phyloP scores from a whole-genome alignment of 2,329 filamentous ascomycete species.

The Botrytis hyacinthi region DNA sequence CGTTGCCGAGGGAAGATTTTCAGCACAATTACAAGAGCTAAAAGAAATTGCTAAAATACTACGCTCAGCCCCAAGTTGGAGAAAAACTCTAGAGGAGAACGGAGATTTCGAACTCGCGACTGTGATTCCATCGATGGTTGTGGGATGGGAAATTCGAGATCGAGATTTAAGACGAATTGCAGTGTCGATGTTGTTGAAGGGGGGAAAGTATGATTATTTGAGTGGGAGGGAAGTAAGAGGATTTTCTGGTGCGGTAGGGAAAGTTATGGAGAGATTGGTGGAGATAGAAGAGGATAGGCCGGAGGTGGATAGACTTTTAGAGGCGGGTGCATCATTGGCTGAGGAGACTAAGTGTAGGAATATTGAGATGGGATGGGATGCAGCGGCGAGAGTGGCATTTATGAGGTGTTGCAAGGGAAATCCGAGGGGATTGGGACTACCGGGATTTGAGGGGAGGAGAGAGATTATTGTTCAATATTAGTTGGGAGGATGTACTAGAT shows the following conservation, averaged over 20 bases:
- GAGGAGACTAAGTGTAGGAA: neutral
- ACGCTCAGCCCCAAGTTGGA: neutral
- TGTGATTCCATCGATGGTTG: conserved; percentile 30
- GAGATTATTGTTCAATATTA: conserved; percentile 3
- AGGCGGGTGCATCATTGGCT: neutral
- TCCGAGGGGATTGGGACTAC: too few species aligned
- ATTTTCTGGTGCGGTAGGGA: conserved; percentile 7
- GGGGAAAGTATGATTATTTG: neutral
- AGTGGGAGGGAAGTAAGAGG: neutral
- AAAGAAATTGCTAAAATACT: conserved; percentile 4
- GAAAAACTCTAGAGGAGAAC: conserved; percentile 23
- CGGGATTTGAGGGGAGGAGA: neutral
- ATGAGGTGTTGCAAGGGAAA: neutral
- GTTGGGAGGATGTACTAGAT: neutral
- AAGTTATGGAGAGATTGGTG: conserved; percentile 11
- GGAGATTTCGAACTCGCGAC: conserved; percentile 32
- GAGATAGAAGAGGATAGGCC: conserved; percentile 2
- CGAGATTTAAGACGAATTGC: conserved; percentile 26
- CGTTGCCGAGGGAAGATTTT: neutral
- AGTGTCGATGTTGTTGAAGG: conserved; percentile 26
- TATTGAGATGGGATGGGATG: conserved; percentile 16
- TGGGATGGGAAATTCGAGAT: conserved; percentile 31
- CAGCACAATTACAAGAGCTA: conserved; percentile 9
- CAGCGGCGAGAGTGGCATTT: neutral
- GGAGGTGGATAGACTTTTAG: neutral